Base-by-base conservation (phyloP, 495 filamentous ascomycete genomes). In the Acidiella bohemica region DNA sequence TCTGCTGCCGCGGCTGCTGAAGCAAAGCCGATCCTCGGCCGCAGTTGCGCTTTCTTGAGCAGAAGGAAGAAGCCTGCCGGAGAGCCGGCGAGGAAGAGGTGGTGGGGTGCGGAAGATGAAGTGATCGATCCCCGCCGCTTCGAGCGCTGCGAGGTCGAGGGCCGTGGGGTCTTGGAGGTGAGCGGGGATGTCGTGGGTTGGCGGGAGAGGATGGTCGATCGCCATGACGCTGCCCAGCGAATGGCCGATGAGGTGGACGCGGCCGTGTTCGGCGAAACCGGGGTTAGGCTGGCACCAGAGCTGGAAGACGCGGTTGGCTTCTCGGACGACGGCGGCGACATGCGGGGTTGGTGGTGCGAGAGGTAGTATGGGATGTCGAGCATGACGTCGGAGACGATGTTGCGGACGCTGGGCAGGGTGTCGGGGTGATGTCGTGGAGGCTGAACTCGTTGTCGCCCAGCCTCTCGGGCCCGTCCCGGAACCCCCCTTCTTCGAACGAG, bases 341-440 rank as follows among this genome's bases (percentile, higher is more conserved):
- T 96, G 60, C 84, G 93, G 1, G 79, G 75, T 50, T 95, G 90
- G 59, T 94, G 90, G 50, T 90, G 81, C 1, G 87, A 94, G 46
- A 97, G 73, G 59, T 96, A 97, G 51, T 93, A 94, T 0, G 90
- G 90, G 24, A 97, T 84, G 55, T 97, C 90, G 4, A 94, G 75
- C 83, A 97, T 93, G 40, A 97, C 85, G 56, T 97, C 90, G 39
- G 81, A 86, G 45, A 97, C 86, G 48, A 97, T 69, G 47, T 80
- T 81, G 8, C 90, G 76, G 0, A 97, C 79, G 4, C 81, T 82
- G 0, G 88, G 84, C 33, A 97, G 80, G 0, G 84, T 83, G n/a
- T 76, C 69, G 84, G 86, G 3, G 90, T 94, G 47, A 97, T 94
- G 55, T 96, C 86, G 46, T 84, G 73, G 2, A 97, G 67, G 1